Evolutionary conservation across 2,329 filamentous ascomycete genomes (phyloP), one percentile per base, ranked within the genome.

Genomic region (Calonectria pseudoreteaudii): DNA sequence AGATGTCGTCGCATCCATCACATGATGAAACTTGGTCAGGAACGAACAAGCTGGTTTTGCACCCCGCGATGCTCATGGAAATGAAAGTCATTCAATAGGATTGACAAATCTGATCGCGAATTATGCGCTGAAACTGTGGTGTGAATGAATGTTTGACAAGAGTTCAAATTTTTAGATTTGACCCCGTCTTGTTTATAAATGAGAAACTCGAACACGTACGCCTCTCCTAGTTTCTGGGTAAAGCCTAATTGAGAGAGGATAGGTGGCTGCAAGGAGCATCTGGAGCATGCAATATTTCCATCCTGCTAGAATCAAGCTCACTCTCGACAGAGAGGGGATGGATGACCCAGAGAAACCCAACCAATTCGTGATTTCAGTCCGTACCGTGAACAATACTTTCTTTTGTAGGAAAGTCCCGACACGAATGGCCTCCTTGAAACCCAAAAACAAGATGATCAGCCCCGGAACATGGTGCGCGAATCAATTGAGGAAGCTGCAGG

Each of bases 351-450:
- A 4, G 2, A 20, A 26, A 13, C 26, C 8, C 8, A 41, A 62
- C 41, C 56, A 41, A 62, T 41, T 8, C 34, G 23, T 30, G 34
- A 26, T 41, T 13, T 9, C 23, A 20, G 23, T 20, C 16, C 26
- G 23, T n/a, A 8, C n/a, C 23, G 34, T 23, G 36, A 30, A 9
- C 36, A 41, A 20, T 16, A 8, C 2, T 16, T 58, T 36, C n/a
- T 41, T 60, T 60, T 38, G 56, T 60, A 60, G 56, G 56, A 60
- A 26, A 26, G 41, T 62, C 56, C 36, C 36, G 56, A 62, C 56
- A 30, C 18, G 34, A 41, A 41, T 36, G n/a, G 38, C 11, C n/a
- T 26, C 56, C 36, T 62, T 41, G 36, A 62, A 62, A 41, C 56
- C 34, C 7, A 14, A 41, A 62, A 62, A 62, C 56, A 62, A 62